Evolutionary conservation across 148 eudicot genomes (phyloP), one percentile per base, ranked within the genome.

Genomic region (Cornus controversa): DNA sequence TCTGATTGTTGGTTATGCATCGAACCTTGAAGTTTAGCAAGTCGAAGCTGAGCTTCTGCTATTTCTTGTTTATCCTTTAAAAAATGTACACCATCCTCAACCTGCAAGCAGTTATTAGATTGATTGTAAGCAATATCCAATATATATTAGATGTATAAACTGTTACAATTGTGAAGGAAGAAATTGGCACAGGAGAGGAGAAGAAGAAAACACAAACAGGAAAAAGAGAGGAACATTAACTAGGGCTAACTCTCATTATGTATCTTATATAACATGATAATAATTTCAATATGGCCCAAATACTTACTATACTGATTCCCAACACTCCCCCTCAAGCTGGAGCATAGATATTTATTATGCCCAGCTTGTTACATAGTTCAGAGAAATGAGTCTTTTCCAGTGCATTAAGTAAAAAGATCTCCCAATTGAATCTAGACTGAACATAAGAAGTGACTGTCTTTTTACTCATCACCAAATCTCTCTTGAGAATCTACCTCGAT

Each of bases 51-150:
- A 22, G 80, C 28, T 71, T 78, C 80, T 40, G 75, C 54, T 58
- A 78, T 78, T 58, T 78, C 80, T 31, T 70, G 75, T 28, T 69
- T 78, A 60, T 78, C 80, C 45, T 45, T 78, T 4, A 78, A 23
- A 68, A 78, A 26, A 10, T 24, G 69, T 10, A 78, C 20, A 20
- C 60, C 75, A 25, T 62, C 67, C 36, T 78, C 75, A 71, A 78
- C 80, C 80, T 78, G 75, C 75, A 37, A 27, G 34, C 5, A 7
- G 3, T 45, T 54, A 36, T 10, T 31, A 67, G 18, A 31, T 67
- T 11, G 29, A 2, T 50, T 20, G 14, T 50, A 50, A 50, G 20
- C 57, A 50, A 13, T 50, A 50, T 11, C 57, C 50, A 45, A 45
- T 8, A 45, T 31, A 5, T 31, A 31, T 31, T 31, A 5, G 2